Evolutionary conservation across 768 basidiomycete genomes (phyloP), one percentile per base, ranked within the genome.

Genomic region (Cystobasidium onofrii): DNA sequence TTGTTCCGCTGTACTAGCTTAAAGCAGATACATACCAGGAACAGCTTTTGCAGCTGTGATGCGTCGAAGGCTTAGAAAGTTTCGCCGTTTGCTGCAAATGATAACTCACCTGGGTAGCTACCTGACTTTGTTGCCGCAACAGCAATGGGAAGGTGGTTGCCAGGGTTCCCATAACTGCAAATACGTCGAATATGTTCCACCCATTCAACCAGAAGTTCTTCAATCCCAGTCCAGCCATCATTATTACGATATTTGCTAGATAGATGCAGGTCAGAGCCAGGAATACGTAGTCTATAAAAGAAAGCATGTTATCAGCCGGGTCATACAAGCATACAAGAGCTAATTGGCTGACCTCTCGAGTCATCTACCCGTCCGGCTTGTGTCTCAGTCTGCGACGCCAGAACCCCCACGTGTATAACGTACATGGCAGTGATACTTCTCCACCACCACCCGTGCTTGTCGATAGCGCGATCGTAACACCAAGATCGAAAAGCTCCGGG

Each of bases 361-460:
- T 36, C 36, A 27, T 76, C 72, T 0, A 71, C 75, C 13, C 41
- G 43, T 7, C 34, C 57, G 7, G 73, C 44, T 7, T 78, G 76
- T 4, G 55, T 71, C 50, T 54, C 64, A 0, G 77, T 66, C 60
- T 80, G 77, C 0, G 78, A 50, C 92, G 92, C 90, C 73, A 97
- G 84, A 0, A 87, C 86, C 39, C 90, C 78, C 54, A 96, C 90
- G 79, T 97, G 94, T 20, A 90, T 50, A 23, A 90, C 80, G 78
- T 92, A 94, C 27, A 95, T 80, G 1, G 86, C 79, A 0, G 91
- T 92, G 86, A 94, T 89, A 62, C 82, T 82, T 72, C 88, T 84
- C 6, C 89, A 86, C 94, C 94, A 98, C 87, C 89, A 92, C 1
- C 95, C 95, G 78, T 92, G 90, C 80, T 97, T 98, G 75, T 87